phyloP scores from a whole-genome alignment of 768 basidiomycete species.

The Russula brevipes region DNA sequence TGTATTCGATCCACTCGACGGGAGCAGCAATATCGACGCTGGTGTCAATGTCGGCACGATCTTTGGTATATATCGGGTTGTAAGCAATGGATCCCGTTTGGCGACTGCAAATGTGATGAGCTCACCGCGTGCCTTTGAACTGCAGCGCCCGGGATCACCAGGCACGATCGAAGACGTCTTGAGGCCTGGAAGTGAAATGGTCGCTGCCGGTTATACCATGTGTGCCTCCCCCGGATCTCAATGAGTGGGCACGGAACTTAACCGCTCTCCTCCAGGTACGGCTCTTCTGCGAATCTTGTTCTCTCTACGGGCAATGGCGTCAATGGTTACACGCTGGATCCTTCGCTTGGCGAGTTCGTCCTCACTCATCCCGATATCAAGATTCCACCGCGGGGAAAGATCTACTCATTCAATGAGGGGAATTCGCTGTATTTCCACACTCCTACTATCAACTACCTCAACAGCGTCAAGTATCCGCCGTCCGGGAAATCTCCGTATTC shows the following conservation, averaged over 20 bases:
- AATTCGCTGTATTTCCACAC: slow-evolving; percentile 92
- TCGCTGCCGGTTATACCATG: slow-evolving; percentile 97
- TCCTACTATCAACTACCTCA: slow-evolving; percentile 75
- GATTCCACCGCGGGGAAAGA: slow-evolving; percentile 92
- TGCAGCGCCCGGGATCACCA: slow-evolving; percentile 64
- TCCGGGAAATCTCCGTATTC: slow-evolving; percentile 80
- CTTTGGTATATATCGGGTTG: slow-evolving; percentile 93
- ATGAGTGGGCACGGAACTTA: background rate
- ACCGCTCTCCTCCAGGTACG: slow-evolving; percentile 49
- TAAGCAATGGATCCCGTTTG: slow-evolving; percentile 39
- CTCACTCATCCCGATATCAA: slow-evolving; percentile 96
- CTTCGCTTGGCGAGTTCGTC: slow-evolving; percentile 94
- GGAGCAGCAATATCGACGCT: slow-evolving; percentile 97
- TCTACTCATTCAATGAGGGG: slow-evolving; percentile 99
- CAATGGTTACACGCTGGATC: slow-evolving; percentile 97
- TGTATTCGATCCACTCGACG: slow-evolving; percentile 97
- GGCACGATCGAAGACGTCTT: slow-evolving; percentile 87
- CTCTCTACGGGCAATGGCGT: slow-evolving; percentile 93
- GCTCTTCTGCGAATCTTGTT: slow-evolving; percentile 94
- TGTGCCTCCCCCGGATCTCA: slow-evolving; percentile 35
- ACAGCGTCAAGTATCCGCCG: slow-evolving; percentile 86
- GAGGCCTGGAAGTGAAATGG: slow-evolving; percentile 93
- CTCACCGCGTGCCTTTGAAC: slow-evolving; percentile 8
- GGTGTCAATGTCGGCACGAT: slow-evolving; percentile 99
- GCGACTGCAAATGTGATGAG: background rate